Base-by-base conservation (phyloP, 306 rosid genomes). In the Acacia melanoxylon region DNA sequence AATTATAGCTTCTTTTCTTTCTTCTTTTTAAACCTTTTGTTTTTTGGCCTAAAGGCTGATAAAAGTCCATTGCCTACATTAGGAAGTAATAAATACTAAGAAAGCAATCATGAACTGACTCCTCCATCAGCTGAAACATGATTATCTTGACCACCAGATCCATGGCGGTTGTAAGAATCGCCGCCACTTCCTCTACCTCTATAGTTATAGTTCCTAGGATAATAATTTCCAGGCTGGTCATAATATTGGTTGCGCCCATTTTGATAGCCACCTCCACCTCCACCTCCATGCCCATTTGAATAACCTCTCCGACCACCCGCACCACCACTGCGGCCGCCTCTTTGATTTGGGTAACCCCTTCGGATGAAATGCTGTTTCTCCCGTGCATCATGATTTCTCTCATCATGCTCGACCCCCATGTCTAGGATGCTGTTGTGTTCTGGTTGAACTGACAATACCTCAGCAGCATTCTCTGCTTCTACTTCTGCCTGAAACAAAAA, bases 161-260 rank as follows among this genome's bases (percentile, higher is more conserved):
- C 87, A 37, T 90, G 84, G 80, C 83, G 86, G 88, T 69, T 81
- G 80, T 90, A 86, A 22, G 87, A 37, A 71, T 87, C 94, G n/a
- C 92, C 86, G 2, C 96, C 29, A 2, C 73, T 94, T 0, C 91
- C 96, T 68, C 99, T 87, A 72, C 96, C 94, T 81, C 93, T 86
- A 17, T 81, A 86, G 89, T 88, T 84, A 80, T 90, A 61, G 86
- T 83, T 91, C 83, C 94, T 90, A 6, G 84, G 94, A 83, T 95
- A 86, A 81, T 95, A 91, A 80, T 84, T 91, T 69, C 93, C 97
- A 41, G 98, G 87, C 88, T 95, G 98, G 45, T 95, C 99, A 78
- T 87, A 88, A 31, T 85, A 93, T 83, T 90, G 95, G 87, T 78
- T 85, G 59, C 92, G 92, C 59, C 96, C 99, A 84, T 89, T 89